Evolutionary conservation across 2,329 filamentous ascomycete genomes (phyloP).

Genomic region (Davidsoniella australis): DNA sequence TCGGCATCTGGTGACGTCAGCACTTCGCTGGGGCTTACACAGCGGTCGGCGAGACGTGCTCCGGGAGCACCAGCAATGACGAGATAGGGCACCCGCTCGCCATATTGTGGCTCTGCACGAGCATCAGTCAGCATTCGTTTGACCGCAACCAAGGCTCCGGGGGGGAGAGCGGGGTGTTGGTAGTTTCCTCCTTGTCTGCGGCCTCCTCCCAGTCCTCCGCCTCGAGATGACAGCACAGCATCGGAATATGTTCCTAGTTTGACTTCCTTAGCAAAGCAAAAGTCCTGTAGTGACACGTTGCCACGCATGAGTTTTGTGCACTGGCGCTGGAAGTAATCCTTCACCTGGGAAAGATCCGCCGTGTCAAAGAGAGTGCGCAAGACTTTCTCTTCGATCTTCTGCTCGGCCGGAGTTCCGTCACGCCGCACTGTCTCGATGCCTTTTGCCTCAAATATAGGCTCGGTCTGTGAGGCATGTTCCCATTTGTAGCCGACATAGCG

Average conservation of each 20-base stretch:
- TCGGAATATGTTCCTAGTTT: slow-evolving; percentile 61
- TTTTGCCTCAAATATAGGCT: slow-evolving; percentile 90
- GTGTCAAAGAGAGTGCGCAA: slow-evolving; percentile 82
- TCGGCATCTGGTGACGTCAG: slow-evolving; percentile 60
- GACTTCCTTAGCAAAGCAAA: slow-evolving; percentile 88
- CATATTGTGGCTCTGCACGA: slow-evolving; percentile 79
- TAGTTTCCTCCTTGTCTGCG: slow-evolving; percentile 29
- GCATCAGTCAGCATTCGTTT: slow-evolving; percentile 75
- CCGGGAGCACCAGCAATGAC: slow-evolving; percentile 79
- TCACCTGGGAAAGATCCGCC: slow-evolving; percentile 73
- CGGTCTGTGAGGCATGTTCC: slow-evolving; percentile 55
- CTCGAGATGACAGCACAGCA: background rate
- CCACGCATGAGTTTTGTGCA: slow-evolving; percentile 87
- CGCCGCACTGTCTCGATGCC: slow-evolving; percentile 94
- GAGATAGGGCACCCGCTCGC: slow-evolving; percentile 87
- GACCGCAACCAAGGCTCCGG: slow-evolving; percentile 76
- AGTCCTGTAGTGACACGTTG: slow-evolving; percentile 78
- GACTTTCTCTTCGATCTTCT: slow-evolving; percentile 89
- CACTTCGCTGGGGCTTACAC: slow-evolving; percentile 71
- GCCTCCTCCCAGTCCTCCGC: slow-evolving; percentile 23
- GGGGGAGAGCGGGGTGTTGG: slow-evolving; percentile 40
- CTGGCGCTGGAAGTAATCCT: slow-evolving; percentile 75
- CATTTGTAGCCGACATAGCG: slow-evolving; percentile 98
- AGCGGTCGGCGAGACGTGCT: slow-evolving; percentile 71
- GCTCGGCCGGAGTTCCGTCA: slow-evolving; percentile 86